Evolutionary conservation across 169 alveolate species (phyloP).

Genomic region (Plasmodium knowlesi): DNA sequence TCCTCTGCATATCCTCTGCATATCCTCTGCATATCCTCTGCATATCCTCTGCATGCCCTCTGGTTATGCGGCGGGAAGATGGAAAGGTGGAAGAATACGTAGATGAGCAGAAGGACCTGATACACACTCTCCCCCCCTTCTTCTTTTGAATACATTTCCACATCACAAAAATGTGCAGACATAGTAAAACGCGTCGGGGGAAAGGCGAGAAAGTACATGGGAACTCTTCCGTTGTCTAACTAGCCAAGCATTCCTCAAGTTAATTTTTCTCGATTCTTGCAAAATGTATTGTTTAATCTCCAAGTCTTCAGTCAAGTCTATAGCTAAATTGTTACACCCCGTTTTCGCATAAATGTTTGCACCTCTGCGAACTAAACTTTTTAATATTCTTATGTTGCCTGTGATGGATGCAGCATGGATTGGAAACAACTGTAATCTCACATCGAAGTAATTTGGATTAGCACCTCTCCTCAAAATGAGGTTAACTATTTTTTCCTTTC

Average conservation of each 20-base stretch:
- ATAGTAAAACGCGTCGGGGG: conserved; percentile 48
- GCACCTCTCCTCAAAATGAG: conserved; percentile 61
- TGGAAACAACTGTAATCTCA: conserved; percentile 59
- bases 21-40: too few species aligned
- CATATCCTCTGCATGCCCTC: too few species aligned
- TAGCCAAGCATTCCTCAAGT: conserved; percentile 67
- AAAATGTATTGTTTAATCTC: conserved; percentile 18
- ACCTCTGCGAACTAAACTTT: conserved; percentile 22
- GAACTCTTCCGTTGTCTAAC: neutral
- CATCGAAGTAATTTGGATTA: conserved; percentile 59
- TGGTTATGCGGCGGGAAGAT: too few species aligned
- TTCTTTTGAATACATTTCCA: neutral
- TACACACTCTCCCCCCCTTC: neutral
- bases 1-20: too few species aligned
- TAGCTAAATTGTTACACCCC: conserved; percentile 13
- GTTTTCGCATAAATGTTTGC: conserved; percentile 56
- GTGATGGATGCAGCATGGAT: conserved; percentile 70
- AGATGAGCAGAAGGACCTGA: neutral
- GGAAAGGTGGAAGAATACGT: neutral
- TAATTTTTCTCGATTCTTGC: conserved; percentile 34
- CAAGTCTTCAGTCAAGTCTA: conserved; percentile 24
- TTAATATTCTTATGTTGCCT: conserved; percentile 51
- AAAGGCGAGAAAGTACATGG: conserved; percentile 31
- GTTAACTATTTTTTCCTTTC: conserved; percentile 30
- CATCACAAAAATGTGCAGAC: conserved; percentile 4